Base-by-base conservation (phyloP, 2,329 filamentous ascomycete species). In the Zasmidium angulare region DNA sequence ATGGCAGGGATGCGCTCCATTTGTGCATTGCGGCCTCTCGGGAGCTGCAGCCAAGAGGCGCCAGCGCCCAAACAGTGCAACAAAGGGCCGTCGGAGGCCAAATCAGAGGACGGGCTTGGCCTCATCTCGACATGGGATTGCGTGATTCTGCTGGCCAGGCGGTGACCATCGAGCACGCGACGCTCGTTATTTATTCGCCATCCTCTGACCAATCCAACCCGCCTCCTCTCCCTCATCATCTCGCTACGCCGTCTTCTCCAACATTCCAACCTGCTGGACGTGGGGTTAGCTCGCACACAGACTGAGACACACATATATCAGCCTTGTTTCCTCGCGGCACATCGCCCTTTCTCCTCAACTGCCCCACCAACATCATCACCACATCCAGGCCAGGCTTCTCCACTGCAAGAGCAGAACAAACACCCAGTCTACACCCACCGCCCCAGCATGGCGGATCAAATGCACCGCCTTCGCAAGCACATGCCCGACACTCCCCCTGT, bases 401-500 rank as follows among this genome's bases (percentile, higher is more conserved):
- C n/a, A n/a, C n/a, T 24, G 14, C 21, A 51, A 31, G 20, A 9
- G 19, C 19, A 21, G 26, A 40, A 31, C 17, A 53, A 21, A 36
- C 48, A 22, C 26, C 36, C 46, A 20, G 14, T 59, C 22, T 23
- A 21, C 24, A 21, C 52, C 29, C 26, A 46, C n/a, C 50, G 22
- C 22, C 7, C 40, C 46, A 56, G 4, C 43, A 57, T 53, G 50
- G 63, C 63, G 61, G 60, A 66, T 52, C 66, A 57, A 29, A 69
- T 70, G 64, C 63, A 70, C 26, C 69, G 68, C 46, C 63, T 71
- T 47, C 64, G 66, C 61, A 72, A 68, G 59, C 59, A 67, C 46
- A 40, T 68, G 43, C 71, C 71, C 26, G 68, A 71, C 55, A 74
- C 72, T 29, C 73, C 73, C 46, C 73, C 73, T 36, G 68, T 69